Evolutionary conservation across 192 early-diverging fungal species (phyloP).

Genomic region (Umbelopsis ramanniana): DNA sequence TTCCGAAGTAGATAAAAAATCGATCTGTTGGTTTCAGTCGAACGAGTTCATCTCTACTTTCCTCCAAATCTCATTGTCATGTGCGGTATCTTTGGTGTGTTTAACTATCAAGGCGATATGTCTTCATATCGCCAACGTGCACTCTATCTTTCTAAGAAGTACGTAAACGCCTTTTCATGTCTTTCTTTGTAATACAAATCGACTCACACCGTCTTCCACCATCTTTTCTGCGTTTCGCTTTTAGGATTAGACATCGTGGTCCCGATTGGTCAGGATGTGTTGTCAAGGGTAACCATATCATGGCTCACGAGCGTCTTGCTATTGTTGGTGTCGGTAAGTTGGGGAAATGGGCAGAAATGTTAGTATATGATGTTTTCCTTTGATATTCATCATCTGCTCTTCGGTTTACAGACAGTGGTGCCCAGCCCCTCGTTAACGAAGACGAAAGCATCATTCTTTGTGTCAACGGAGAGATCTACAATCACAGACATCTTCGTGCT

Average conservation of each 20-base stretch:
- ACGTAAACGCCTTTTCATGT: slow-evolving; percentile 29
- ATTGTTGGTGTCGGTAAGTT: slow-evolving; percentile 95
- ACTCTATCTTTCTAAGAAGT: slow-evolving; percentile 87
- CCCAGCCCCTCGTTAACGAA: slow-evolving; percentile 93
- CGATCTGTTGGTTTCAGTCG: slow-evolving; percentile 13
- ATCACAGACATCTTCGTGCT: slow-evolving; percentile 86
- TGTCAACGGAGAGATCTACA: slow-evolving; percentile 99
- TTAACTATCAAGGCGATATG: slow-evolving; percentile 82
- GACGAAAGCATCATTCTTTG: slow-evolving; percentile 87
- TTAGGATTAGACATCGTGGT: slow-evolving; percentile 92
- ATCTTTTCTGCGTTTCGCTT: background rate
- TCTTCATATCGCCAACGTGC: slow-evolving; percentile 81
- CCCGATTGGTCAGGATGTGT: slow-evolving; percentile 98
- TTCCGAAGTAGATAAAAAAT: slow-evolving; percentile 22
- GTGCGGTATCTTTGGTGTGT: slow-evolving; percentile 98
- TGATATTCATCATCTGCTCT: background rate
- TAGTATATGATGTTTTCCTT: background rate
- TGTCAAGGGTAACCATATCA: slow-evolving; percentile 79
- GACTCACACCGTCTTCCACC: background rate
- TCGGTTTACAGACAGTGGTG: slow-evolving; percentile 75
- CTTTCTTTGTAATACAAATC: background rate
- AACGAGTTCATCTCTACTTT: slow-evolving; percentile 1
- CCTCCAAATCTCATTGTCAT: slow-evolving; percentile 49
- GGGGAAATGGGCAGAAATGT: background rate
- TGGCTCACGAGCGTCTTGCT: slow-evolving; percentile 97